These are phyloP conservation scores for Pythium oligandrum DNA, from an alignment of 352 stramenopile genomes.

Conservation along the genomic window DNA sequence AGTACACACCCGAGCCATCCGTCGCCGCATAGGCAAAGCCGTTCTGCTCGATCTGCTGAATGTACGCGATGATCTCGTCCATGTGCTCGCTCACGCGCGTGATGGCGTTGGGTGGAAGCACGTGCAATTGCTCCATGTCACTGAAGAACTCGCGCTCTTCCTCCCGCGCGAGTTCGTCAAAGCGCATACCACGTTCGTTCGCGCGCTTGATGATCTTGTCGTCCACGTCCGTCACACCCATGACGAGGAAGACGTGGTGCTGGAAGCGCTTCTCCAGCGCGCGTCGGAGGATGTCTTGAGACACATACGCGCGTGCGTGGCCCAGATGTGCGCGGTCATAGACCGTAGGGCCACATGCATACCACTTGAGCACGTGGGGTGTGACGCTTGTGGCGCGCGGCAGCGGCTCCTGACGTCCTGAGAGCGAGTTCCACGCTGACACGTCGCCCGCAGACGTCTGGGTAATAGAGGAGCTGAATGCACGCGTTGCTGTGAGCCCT, in stretches of 20 bases:
- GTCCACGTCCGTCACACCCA: constrained; percentile 98
- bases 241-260: constrained; percentile 92
- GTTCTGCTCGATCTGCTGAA: constrained; percentile 90
- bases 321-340: constrained; percentile 98
- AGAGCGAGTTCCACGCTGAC: constrained; percentile 55
- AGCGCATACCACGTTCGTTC: constrained; percentile 34
- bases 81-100: constrained; percentile 95
- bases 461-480: not conserved
- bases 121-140: constrained; percentile 57
- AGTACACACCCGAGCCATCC: constrained; percentile 93
- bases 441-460: constrained; percentile 9
- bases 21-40: constrained; percentile 93
- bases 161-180: constrained; percentile 37
- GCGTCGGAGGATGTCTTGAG: constrained; percentile 91
- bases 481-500: not conserved
- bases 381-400: constrained; percentile 28
- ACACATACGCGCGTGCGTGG: constrained; percentile 95
- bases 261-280: constrained; percentile 84
- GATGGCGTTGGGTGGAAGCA: constrained; percentile 52
- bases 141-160: constrained; percentile 69
- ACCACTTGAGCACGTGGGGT: constrained; percentile 87
- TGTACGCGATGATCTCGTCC: constrained; percentile 92
- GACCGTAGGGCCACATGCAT: constrained; percentile 98
- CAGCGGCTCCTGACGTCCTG: constrained; percentile 33
- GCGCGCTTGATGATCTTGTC: constrained; percentile 96